A percentile compares a stretch with the other conserved stretches of the same genome.
Conservation (phyloP, 2,329 filamentous ascomycete species). For the Phialocephala sp. region DNA sequence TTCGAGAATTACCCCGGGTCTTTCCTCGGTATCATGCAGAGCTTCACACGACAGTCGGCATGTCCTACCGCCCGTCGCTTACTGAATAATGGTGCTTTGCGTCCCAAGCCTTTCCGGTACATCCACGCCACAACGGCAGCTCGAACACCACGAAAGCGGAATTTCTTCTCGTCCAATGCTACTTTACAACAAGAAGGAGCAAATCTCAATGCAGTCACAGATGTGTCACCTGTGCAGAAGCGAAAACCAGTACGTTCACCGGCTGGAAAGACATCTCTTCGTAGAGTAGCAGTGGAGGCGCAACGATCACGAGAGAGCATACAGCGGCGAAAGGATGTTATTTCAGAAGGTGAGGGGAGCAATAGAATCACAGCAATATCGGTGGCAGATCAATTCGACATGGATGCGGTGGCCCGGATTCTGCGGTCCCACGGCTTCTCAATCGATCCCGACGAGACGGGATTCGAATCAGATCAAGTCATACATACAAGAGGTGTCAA, state of each 20-base stretch:
- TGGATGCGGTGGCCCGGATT: slow-evolving; percentile 63
- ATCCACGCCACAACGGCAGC: slow-evolving; percentile 53
- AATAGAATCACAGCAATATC: slow-evolving; percentile 62
- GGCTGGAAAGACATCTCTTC: slow-evolving; percentile 73
- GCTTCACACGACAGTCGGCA: slow-evolving; percentile 32
- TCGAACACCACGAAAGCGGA: slow-evolving; percentile 56
- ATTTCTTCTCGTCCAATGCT: slow-evolving; percentile 71
- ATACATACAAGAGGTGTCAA: slow-evolving; percentile 66
- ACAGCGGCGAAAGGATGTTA: slow-evolving; percentile 29
- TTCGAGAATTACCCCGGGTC: slow-evolving; percentile 3
- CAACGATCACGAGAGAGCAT: slow-evolving; percentile 62
- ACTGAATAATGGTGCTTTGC: slow-evolving; percentile 27
- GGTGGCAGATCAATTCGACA: slow-evolving; percentile 67
- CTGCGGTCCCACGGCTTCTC: slow-evolving; percentile 63
- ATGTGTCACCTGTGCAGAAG: slow-evolving; percentile 34
- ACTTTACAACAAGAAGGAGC: slow-evolving; percentile 50
- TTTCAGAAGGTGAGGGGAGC: slow-evolving; percentile 45
- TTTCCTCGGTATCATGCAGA: slow-evolving; percentile 31
- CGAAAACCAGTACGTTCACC: slow-evolving; percentile 56
- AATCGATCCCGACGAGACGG: slow-evolving; percentile 65
- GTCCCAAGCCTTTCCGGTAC: slow-evolving; percentile 41
- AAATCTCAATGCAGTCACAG: slow-evolving; percentile 19
- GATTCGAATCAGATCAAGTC: slow-evolving; percentile 65
- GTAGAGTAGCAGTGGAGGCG: slow-evolving; percentile 85
- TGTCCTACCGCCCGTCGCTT: slow-evolving; percentile 26